Evolutionary conservation across 2,329 filamentous ascomycete species (phyloP).

Genomic region (Aureobasidium pullulans): DNA sequence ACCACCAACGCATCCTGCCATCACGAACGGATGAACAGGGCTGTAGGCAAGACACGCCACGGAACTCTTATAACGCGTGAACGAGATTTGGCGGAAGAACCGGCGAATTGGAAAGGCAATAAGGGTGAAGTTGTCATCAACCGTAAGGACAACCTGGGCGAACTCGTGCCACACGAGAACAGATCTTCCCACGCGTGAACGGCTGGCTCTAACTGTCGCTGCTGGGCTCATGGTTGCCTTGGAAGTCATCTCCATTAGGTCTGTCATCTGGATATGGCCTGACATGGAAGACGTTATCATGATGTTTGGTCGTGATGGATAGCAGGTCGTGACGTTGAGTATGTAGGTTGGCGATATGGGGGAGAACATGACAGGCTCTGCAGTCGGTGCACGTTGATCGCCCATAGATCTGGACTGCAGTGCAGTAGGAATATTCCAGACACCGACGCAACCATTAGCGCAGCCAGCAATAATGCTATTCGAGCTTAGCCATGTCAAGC

Average conservation of each 20-base stretch:
- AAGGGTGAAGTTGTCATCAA: conserved; percentile 48
- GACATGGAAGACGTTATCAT: conserved; percentile 47
- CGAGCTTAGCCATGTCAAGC: conserved; percentile 50
- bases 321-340: conserved; percentile 40
- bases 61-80: conserved; percentile 29
- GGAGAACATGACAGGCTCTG: conserved; percentile 37
- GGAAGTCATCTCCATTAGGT: conserved; percentile 41
- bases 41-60: conserved; percentile 41
- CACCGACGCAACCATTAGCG: conserved; percentile 48
- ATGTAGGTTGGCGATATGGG: conserved; percentile 42
- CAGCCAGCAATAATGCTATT: conserved; percentile 48
- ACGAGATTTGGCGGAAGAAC: conserved; percentile 41
- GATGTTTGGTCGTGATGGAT: conserved; percentile 47
- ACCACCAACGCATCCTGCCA: conserved; percentile 47
- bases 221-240: conserved; percentile 37
- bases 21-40: conserved; percentile 46
- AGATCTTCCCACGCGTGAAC: conserved; percentile 42
- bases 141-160: conserved; percentile 45
- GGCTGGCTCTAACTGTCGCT: conserved; percentile 39
- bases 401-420: conserved; percentile 28
- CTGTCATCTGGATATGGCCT: conserved; percentile 48
- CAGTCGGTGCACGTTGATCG: conserved; percentile 21
- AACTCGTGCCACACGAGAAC: conserved; percentile 49
- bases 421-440: conserved; percentile 42
- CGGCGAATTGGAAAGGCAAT: conserved; percentile 44